Base-by-base conservation (phyloP, 108 stramenopile genomes). In the Schizochytrium sp. region DNA sequence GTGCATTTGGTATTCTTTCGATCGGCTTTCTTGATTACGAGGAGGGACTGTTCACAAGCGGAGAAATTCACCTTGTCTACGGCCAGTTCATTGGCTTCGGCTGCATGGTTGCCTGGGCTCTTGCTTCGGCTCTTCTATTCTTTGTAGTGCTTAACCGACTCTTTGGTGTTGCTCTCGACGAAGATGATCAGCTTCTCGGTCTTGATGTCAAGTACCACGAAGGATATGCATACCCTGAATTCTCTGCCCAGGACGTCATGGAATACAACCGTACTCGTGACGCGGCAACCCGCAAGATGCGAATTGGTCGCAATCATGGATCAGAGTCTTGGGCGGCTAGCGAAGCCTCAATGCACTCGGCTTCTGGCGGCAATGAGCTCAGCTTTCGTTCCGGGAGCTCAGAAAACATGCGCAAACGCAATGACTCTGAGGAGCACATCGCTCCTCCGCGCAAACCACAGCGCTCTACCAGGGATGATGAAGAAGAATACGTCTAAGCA, bases 231-330 rank as follows among this genome's bases (percentile, higher is more conserved):
- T 83, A 83, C 76, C 76, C 76, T 40, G 76, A 83, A 10, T 83
- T 83, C 53, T 55, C 50, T 5, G 76, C 76, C 17, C 76, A 83
- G 76, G 76, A 83, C 47, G 76, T 83, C 76, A 83, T 83, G 76
- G 76, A 83, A 53, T 83, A 83, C 76, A 83, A 83, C 76, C 76
- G 76, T 53, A 83, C 76, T 7, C 76, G 76, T n/a, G 76, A 83
- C 76, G 76, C 76, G 17, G 76, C 76, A 17, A 83, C 76, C 12
- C 76, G 76, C 53, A 83, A 83, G 76, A 38, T 83, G 76, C 50
- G 76, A 15, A 55, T 55, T 83, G 76, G 53, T 38, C 8, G 13
- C 73, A 55, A 10, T 5, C 50, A 83, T 38, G 47, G 53, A 47
- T 83, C 76, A 47, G 76, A 83, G 76, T 83, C 76, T 8, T 55